A percentile compares a stretch with the other conserved stretches of the same genome.
phyloP scores from a whole-genome alignment of 345 rosid species.

The Citrus trifoliata region DNA sequence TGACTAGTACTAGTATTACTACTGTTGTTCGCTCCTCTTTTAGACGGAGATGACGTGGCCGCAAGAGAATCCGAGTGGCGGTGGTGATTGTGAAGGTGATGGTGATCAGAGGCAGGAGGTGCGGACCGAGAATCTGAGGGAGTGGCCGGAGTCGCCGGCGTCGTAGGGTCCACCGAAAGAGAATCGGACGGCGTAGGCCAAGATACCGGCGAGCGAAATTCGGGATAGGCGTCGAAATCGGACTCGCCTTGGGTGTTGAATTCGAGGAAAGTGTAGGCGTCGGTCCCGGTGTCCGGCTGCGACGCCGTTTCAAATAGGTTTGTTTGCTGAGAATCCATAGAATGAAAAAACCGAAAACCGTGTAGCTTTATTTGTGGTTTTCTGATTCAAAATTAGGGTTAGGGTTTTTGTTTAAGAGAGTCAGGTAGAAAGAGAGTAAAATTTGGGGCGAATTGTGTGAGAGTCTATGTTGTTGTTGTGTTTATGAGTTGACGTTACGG shows the following conservation, averaged over 20 bases:
- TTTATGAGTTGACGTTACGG: not conserved
- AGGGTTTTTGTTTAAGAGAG: constrained; percentile 17
- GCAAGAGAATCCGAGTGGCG: constrained; percentile 15
- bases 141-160: constrained; percentile 24
- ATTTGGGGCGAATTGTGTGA: not conserved
- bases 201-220: constrained; percentile 70
- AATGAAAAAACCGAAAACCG: not conserved
- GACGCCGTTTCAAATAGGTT: constrained; percentile 87
- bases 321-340: constrained; percentile 75
- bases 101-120: constrained; percentile 44
- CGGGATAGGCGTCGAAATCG: constrained; percentile 84
- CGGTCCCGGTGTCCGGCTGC: constrained; percentile 84
- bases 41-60: constrained; percentile 9
- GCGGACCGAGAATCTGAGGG: constrained; percentile 30
- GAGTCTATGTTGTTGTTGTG: not conserved
- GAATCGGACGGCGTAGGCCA: constrained; percentile 98
- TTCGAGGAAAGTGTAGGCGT: constrained; percentile 92
- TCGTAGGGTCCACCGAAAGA: constrained; percentile 36
- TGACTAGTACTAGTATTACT: constrained; percentile 27
- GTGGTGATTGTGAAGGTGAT: constrained; percentile 20
- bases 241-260: constrained; percentile 97
- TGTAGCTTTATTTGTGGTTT: not conserved
- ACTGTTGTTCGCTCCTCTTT: constrained; percentile 21
- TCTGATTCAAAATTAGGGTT: constrained; percentile 10
- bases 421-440: not conserved